Percentiles rank a stretch among this genome's conserved stretches.
phyloP scores from a whole-genome alignment of 495 filamentous ascomycete species.

The Podospora conica region DNA sequence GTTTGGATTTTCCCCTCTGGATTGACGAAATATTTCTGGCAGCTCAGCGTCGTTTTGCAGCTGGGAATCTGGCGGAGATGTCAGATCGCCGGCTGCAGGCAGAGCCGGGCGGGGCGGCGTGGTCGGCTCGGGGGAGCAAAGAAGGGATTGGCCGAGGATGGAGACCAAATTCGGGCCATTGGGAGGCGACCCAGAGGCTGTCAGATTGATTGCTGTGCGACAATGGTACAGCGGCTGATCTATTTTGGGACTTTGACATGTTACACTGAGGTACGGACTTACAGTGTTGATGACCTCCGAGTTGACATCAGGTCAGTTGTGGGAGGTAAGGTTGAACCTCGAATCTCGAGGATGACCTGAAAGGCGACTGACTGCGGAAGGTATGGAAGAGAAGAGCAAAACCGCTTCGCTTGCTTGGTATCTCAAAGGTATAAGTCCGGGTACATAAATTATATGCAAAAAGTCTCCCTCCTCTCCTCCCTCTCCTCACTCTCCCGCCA shows the following conservation, averaged over 20 bases:
- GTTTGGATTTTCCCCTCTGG: background rate
- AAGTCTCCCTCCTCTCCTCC: background rate
- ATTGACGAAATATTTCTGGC: background rate
- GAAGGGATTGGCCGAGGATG: no score
- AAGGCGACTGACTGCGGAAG: no score
- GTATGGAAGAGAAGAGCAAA: background rate
- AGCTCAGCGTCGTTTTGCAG: background rate
- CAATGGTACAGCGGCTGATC: background rate
- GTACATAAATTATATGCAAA: background rate
- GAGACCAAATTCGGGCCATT: background rate
- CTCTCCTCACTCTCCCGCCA: background rate
- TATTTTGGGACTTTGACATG: background rate
- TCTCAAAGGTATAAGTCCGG: background rate
- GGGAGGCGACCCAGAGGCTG: background rate
- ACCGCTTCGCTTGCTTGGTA: background rate
- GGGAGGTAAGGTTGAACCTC: no score
- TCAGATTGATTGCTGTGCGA: background rate
- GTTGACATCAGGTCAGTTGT: no score
- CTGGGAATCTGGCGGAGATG: background rate
- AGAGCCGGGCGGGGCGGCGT: background rate
- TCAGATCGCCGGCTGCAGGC: background rate
- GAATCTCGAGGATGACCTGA: no score
- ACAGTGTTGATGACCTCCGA: no score
- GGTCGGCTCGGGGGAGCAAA: background rate
- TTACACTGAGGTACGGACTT: no score